These are phyloP conservation scores for Penicillium vulpinum DNA, from an alignment of 2,329 filamentous ascomycete genomes.

Conservation along the genomic window DNA sequence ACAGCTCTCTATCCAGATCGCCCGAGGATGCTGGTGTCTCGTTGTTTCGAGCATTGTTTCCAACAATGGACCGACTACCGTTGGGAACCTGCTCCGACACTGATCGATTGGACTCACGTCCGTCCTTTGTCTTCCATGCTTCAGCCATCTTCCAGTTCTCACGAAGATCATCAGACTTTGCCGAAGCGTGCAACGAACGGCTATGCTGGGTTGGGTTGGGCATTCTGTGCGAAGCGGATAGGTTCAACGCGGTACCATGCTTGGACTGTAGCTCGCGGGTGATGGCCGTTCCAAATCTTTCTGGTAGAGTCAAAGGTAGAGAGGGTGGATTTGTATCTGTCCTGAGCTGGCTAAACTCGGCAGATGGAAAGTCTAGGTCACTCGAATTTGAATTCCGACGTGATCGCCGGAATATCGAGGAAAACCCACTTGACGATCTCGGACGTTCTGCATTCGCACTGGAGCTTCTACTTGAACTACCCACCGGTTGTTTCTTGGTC, in stretches of 20 bases:
- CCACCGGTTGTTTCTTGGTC: constrained; percentile 37
- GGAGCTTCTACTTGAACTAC: constrained; percentile 32
- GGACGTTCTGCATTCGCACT: constrained; percentile 32
- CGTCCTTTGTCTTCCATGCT: constrained; percentile 18
- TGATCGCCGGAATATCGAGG: constrained; percentile 30
- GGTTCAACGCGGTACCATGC: constrained; percentile 22
- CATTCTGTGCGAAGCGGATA: constrained; percentile 12
- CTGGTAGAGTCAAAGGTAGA: constrained; percentile 28
- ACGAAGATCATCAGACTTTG: constrained; percentile 21
- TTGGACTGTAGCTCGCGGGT: constrained; percentile 31
- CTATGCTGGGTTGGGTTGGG: constrained; percentile 4
- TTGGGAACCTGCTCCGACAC: background rate
- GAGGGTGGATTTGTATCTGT: constrained; percentile 17
- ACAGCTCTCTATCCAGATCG: constrained; percentile 28
- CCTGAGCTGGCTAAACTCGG: constrained; percentile 5
- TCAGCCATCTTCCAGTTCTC: constrained; percentile 23
- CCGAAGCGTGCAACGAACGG: constrained; percentile 16
- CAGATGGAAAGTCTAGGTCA: constrained; percentile 11
- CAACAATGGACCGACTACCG: background rate
- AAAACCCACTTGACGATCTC: constrained; percentile 26
- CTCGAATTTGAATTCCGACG: constrained; percentile 27
- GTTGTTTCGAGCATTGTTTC: background rate
- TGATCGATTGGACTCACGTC: background rate
- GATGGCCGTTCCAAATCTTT: constrained; percentile 33
- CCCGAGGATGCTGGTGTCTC: background rate